phyloP scores from a whole-genome alignment of 73 alveolate genomes.

The Symbiodinium natans region DNA sequence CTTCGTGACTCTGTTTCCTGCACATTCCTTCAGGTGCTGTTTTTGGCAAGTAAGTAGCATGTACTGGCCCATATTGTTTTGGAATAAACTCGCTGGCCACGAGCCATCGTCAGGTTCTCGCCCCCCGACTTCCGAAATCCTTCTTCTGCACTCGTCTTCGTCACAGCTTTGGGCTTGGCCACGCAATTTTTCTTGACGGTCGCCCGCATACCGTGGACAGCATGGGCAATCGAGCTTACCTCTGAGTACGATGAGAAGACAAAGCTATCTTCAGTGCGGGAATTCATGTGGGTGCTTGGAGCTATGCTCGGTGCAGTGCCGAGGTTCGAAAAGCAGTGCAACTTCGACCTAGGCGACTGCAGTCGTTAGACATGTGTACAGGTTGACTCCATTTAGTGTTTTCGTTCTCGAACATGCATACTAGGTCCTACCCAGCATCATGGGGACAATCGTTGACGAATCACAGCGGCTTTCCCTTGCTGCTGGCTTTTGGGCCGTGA shows the following conservation, averaged over 20 bases:
- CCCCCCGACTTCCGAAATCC: too few relatives aligned
- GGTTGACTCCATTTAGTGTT: too few relatives aligned
- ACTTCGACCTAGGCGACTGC: too few relatives aligned
- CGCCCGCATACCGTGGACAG: conserved; percentile 76
- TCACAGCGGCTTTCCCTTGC: neutral
- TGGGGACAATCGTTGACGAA: neutral
- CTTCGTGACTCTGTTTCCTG: conserved; percentile 54
- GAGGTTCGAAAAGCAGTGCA: too few relatives aligned
- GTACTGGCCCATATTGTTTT: neutral
- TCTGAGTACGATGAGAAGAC: neutral
- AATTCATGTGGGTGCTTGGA: neutral
- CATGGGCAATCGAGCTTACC: conserved; percentile 44
- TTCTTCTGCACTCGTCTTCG: conserved; percentile 20
- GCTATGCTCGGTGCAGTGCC: neutral
- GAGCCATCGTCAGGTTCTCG: too few relatives aligned
- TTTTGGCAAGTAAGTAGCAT: neutral
- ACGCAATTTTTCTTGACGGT: conserved; percentile 34
- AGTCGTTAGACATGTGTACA: too few relatives aligned
- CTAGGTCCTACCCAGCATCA: neutral
- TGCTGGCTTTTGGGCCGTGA: conserved; percentile 20
- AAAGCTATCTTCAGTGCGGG: neutral
- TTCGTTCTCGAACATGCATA: too few relatives aligned
- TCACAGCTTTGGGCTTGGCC: neutral
- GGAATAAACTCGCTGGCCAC: neutral
- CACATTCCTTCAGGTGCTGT: neutral